phyloP scores from a whole-genome alignment of 257 asterid genomes.

The Solanum ossicruentum region DNA sequence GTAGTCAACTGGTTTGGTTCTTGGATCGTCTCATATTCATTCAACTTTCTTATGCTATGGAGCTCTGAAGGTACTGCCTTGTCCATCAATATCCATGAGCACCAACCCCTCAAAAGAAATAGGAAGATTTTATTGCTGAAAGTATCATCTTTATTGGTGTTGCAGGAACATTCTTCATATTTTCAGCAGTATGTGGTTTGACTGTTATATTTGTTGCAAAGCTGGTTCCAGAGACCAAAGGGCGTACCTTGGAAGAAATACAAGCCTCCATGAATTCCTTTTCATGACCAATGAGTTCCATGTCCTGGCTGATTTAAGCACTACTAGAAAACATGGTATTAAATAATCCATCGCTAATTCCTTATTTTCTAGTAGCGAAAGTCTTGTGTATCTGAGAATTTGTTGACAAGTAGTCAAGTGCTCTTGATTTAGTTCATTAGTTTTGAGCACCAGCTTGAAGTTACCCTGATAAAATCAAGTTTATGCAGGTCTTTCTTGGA shows the following conservation, averaged over 20 bases:
- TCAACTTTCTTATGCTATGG: conserved; percentile 63
- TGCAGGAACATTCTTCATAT: conserved; percentile 70
- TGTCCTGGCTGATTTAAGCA: too few relatives aligned
- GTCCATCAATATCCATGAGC: background rate
- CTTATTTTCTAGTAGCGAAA: too few relatives aligned
- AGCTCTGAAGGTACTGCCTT: conserved; percentile 52
- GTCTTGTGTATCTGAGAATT: too few relatives aligned
- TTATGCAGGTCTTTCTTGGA: too few relatives aligned
- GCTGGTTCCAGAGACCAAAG: conserved; percentile 83
- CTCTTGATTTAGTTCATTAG: too few relatives aligned
- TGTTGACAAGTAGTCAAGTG: too few relatives aligned
- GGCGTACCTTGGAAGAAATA: conserved; percentile 68
- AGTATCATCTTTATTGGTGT: background rate
- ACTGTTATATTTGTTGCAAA: conserved; percentile 40
- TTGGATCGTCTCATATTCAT: conserved; percentile 72
- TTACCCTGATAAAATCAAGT: too few relatives aligned
- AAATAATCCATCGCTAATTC: too few relatives aligned
- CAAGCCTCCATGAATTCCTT: conserved; percentile 53
- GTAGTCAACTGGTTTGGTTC: conserved; percentile 76
- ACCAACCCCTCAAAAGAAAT: background rate
- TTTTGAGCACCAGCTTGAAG: too few relatives aligned
- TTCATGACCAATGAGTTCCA: background rate
- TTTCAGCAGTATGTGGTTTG: conserved; percentile 43
- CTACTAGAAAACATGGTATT: too few relatives aligned
- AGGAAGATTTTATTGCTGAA: background rate